These are phyloP conservation scores for Paradendryphiella salina DNA, from an alignment of 2,329 filamentous ascomycete genomes.

Conservation along the genomic window DNA sequence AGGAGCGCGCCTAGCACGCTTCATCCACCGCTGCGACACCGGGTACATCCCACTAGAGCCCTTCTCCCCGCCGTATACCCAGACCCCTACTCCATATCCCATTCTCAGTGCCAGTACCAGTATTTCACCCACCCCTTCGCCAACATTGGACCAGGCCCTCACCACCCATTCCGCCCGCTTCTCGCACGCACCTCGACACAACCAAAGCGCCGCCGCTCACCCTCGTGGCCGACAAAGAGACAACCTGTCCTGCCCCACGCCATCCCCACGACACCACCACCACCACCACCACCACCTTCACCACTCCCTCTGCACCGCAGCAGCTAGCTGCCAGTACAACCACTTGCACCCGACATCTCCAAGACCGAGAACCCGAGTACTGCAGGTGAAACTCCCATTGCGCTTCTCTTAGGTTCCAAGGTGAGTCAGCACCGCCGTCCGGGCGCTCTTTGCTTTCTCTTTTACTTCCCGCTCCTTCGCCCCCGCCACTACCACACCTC, in stretches of 20 bases:
- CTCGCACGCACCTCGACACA: conserved; percentile 10
- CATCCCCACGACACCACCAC: conserved; percentile 7
- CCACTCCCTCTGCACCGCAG: conserved; percentile 14
- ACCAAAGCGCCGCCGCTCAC: conserved; percentile 13
- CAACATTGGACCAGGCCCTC: conserved; percentile 30
- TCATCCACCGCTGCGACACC: conserved; percentile 8
- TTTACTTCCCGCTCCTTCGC: conserved; percentile 6
- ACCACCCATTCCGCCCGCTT: conserved; percentile 17
- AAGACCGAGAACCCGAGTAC: conserved; percentile 9
- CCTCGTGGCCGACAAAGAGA: conserved; percentile 30
- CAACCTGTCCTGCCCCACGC: conserved; percentile 34
- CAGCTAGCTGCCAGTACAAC: conserved; percentile 13
- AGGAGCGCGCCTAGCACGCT: conserved; percentile 12
- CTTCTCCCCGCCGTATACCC: conserved; percentile 40
- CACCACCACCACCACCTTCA: conserved; percentile 1
- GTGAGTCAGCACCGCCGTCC: conserved; percentile 40
- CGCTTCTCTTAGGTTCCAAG: conserved; percentile 21
- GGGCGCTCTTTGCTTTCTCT: conserved; percentile 23
- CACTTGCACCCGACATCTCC: conserved; percentile 6
- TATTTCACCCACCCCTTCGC: conserved; percentile 22
- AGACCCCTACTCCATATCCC: conserved; percentile 29
- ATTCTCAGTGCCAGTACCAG: conserved; percentile 30
- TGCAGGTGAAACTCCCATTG: conserved; percentile 16
- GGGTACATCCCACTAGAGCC: conserved; percentile 27
- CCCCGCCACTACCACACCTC: conserved; percentile 12